Evolutionary conservation across 768 basidiomycete genomes (phyloP), one percentile per base, ranked within the genome.

Genomic region (Naganishia randhawae): DNA sequence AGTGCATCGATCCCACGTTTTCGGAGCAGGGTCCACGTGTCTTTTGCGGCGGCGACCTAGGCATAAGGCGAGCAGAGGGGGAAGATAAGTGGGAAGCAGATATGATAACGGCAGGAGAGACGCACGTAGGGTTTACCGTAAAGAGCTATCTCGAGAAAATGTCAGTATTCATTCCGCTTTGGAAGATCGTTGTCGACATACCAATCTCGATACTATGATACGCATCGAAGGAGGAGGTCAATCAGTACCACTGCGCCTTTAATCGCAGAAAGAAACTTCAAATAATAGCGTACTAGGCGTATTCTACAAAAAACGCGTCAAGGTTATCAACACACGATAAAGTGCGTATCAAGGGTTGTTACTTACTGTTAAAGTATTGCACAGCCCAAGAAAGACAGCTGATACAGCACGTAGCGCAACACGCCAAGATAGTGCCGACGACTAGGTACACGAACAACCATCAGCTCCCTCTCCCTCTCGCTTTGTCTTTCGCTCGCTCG

Each of bases 371-470:
- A 82, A 92, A 91, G 80, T 88, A 92, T 76, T 86, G 85, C 10
- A 91, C 86, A 72, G 89, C 45, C 33, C 79, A 81, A 72, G 90
- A 85, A 69, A 92, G 85, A 72, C 85, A 86, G 5, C 87, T 87
- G 33, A 91, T 81, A 78, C 88, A 89, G 76, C 89, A 92, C 29
- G 85, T 84, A 0, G 91, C 89, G 71, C 89, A 89, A 73, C 89
- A 88, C 8, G 88, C 89, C 53, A 91, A 80, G 73, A 86, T 87
- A 0, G 87, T 86, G 69, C 87, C 87, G 67, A 90, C 83, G 70
- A 88, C 89, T 89, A 71, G 10, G 33, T 6, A 13, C 7, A 71
- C 25, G 57, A 41, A 53, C 32, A 1, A 61, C 17, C 4, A 39
- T 19, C 27, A 51, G 13, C 19, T 19, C 27, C 39, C 41, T 13